Conservation (phyloP, 2,329 filamentous ascomycete species). For the Orbilia oligospora region DNA sequence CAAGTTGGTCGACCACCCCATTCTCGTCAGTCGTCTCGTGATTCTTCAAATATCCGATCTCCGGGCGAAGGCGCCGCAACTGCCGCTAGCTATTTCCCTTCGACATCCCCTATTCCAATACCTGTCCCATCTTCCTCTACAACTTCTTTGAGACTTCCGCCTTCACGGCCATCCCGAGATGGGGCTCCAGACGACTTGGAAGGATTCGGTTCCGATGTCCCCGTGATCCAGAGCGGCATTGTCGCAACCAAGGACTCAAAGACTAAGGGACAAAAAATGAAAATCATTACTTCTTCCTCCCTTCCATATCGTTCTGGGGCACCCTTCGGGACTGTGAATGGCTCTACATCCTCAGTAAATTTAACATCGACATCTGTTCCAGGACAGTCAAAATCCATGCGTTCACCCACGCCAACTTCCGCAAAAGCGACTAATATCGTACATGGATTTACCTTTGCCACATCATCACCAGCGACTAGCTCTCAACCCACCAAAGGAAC, state of each 20-base stretch:
- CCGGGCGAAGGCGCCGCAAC: slow-evolving; percentile 45
- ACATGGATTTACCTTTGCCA: slow-evolving; percentile 40
- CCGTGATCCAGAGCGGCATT: slow-evolving; percentile 56
- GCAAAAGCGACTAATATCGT: slow-evolving; percentile 50
- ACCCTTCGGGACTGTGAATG: slow-evolving; percentile 47
- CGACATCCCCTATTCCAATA: slow-evolving; percentile 55
- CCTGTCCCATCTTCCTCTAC: slow-evolving; percentile 53
- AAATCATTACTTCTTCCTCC: slow-evolving; percentile 56
- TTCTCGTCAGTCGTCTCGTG: slow-evolving; percentile 55
- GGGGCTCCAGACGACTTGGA: slow-evolving; percentile 50
- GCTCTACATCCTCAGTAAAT: slow-evolving; percentile 51
- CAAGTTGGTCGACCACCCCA: slow-evolving; percentile 45
- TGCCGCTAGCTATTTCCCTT: slow-evolving; percentile 46
- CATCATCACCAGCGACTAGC: slow-evolving; percentile 18
- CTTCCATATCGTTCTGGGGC: slow-evolving; percentile 45
- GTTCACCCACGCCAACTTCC: slow-evolving; percentile 52
- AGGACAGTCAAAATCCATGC: slow-evolving; percentile 52
- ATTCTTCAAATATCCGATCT: slow-evolving; percentile 53
- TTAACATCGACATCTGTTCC: slow-evolving; percentile 55
- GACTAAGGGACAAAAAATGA: slow-evolving; percentile 53
- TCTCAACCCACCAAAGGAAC: slow-evolving; percentile 23
- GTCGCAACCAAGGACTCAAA: slow-evolving; percentile 52
- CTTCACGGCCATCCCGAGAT: slow-evolving; percentile 54
- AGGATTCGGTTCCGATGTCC: slow-evolving; percentile 47
- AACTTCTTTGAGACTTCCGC: slow-evolving; percentile 45